These are phyloP conservation scores for Tulasnella sp. DNA, from an alignment of 768 basidiomycete genomes.

Conservation along the genomic window DNA sequence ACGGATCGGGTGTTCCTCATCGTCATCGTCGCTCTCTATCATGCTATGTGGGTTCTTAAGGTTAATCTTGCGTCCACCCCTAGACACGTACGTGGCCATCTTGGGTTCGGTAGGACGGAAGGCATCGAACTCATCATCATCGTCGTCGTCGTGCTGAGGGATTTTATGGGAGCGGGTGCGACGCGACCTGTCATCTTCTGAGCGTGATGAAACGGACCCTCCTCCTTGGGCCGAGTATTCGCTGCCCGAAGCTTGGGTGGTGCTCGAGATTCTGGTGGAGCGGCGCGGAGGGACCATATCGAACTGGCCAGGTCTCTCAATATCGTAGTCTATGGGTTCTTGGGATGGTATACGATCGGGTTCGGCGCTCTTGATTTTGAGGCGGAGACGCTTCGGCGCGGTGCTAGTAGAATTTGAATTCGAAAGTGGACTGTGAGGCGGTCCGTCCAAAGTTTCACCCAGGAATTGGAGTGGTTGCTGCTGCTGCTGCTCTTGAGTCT, in stretches of 20 bases:
- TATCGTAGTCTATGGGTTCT: not conserved
- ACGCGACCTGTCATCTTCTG: slow-evolving; percentile 4
- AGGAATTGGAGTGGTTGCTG: not conserved
- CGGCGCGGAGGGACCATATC: slow-evolving; percentile 11
- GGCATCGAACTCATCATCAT: slow-evolving; percentile 6
- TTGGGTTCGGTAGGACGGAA: not conserved
- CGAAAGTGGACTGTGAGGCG: not conserved
- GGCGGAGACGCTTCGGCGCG: slow-evolving; percentile 7
- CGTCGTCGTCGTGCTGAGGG: slow-evolving; percentile 6
- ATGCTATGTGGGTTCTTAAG: slow-evolving; percentile 1
- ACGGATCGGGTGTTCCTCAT: slow-evolving; percentile 12
- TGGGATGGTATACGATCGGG: not conserved
- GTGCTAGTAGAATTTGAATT: slow-evolving; percentile 5
- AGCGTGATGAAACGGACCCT: not conserved
- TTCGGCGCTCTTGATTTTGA: slow-evolving; percentile 1
- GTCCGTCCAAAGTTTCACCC: not conserved
- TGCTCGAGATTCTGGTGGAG: not conserved
- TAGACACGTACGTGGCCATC: slow-evolving; percentile 8
- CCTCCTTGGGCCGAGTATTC: slow-evolving; percentile 5
- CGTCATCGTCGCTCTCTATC: slow-evolving; percentile 15
- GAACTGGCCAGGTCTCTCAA: not conserved
- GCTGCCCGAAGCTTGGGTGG: slow-evolving; percentile 3
- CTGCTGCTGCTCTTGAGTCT: slow-evolving; percentile 10
- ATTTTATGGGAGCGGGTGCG: not conserved
- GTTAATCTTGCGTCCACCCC: slow-evolving; percentile 7